phyloP scores from a whole-genome alignment of 768 basidiomycete species.

The Arthromyces matolae region DNA sequence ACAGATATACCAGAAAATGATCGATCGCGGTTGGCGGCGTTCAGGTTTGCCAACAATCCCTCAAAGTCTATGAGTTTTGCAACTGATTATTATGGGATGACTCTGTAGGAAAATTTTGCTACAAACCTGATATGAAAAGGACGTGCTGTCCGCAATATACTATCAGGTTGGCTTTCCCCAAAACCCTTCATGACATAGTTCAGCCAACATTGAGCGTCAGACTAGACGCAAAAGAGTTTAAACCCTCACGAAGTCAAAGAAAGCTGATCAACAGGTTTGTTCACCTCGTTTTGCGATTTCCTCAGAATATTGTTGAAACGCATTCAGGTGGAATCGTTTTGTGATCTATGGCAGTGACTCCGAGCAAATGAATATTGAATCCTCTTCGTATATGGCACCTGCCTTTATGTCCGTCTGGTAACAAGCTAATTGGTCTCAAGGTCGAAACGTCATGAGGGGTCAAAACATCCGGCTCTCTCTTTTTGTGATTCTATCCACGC shows the following conservation, averaged over 20 bases:
- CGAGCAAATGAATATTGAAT: conserved; percentile 26
- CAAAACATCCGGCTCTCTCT: conserved; percentile 33
- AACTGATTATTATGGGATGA: neutral
- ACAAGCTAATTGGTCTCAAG: neutral
- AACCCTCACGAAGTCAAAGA: conserved; percentile 69
- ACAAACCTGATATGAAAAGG: conserved; percentile 76
- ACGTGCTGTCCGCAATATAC: conserved; percentile 96
- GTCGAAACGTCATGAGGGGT: conserved; percentile 11
- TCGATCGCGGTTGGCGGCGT: conserved; percentile 82
- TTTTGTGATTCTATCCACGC: conserved; percentile 50
- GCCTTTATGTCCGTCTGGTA: neutral
- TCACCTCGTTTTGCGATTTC: no score
- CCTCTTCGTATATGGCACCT: neutral
- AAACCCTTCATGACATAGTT: conserved; percentile 4
- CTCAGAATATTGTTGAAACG: no score
- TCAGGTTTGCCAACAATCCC: conserved; percentile 42
- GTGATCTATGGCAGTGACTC: conserved; percentile 44
- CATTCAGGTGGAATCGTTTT: conserved; percentile 67
- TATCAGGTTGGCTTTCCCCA: conserved; percentile 56
- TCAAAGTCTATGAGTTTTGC: neutral
- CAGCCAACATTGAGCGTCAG: conserved; percentile 30
- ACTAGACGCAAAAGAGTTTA: conserved; percentile 63
- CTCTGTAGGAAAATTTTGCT: conserved; percentile 61
- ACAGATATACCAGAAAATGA: conserved; percentile 78
- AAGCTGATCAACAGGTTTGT: conserved; percentile 67